phyloP scores from a whole-genome alignment of 2,329 filamentous ascomycete species.

The Escovopsis sp. region DNA sequence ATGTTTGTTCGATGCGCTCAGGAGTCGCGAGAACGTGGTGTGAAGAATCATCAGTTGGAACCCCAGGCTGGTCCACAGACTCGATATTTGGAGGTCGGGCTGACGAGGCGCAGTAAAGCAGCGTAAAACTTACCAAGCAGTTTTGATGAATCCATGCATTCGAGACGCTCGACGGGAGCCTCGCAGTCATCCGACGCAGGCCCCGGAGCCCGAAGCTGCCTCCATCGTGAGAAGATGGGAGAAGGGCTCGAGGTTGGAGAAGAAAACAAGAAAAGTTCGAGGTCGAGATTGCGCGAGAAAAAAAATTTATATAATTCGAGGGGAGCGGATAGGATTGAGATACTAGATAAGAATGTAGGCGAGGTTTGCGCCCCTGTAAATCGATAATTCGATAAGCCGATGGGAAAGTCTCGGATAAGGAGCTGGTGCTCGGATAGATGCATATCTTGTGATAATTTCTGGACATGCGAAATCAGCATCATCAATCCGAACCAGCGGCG shows the following conservation, averaged over 20 bases:
- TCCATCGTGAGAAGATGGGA: too few species aligned
- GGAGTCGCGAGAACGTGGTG: conserved; percentile 48
- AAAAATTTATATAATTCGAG: background rate
- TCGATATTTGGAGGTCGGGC: background rate
- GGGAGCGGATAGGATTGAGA: background rate
- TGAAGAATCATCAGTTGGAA: conserved; percentile 35
- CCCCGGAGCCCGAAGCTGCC: too few species aligned
- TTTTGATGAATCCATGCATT: too few species aligned
- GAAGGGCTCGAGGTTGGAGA: background rate
- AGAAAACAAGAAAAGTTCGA: background rate
- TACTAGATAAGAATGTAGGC: conserved; percentile 4
- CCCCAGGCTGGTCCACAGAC: background rate
- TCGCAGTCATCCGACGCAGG: too few species aligned
- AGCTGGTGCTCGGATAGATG: background rate
- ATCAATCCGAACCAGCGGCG: too few species aligned
- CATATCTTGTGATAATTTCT: background rate
- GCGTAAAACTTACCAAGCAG: background rate
- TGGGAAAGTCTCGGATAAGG: background rate
- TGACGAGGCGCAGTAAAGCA: background rate
- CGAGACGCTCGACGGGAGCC: too few species aligned
- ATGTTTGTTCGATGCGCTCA: conserved; percentile 52
- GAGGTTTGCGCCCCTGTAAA: background rate
- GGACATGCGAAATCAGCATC: too few species aligned
- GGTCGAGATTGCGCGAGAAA: background rate
- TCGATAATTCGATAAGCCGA: background rate